Base-by-base conservation (phyloP, 768 basidiomycete species). In the Termitomyces sp. region DNA sequence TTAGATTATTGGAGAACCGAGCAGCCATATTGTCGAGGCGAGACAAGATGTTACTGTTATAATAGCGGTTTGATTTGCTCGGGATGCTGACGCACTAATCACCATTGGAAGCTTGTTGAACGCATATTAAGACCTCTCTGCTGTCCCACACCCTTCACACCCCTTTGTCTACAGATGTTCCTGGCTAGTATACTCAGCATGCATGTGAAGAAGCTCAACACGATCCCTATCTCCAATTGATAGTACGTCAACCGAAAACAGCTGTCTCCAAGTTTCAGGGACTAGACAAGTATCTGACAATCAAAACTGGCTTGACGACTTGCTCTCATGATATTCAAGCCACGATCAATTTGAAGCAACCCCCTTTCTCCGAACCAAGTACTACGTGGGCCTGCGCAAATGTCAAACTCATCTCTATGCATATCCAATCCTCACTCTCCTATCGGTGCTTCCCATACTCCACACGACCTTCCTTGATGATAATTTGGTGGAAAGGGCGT, bases 391-490 rank as follows among this genome's bases (percentile, higher is more conserved):
- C 32, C 32, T 33, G 24, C 18, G 50, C 5, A 40, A 28, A 39
- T 32, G 20, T 42, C n/a, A 12, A 8, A 33, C n/a, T 7, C 55
- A 44, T n/a, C 32, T 44, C 42, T 33, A n/a, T n/a, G 28, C n/a
- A 20, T 32, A 44, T 20, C 3, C 28, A 28, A 13, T 42, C n/a
- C 18, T 55, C 28, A 13, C 40, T 33, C 40, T 55, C 55, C 55
- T 55, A 20, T 55, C n/a, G n/a, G n/a, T 55, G 11, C 40, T 44
- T 44, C 40, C 20, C 18, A 36, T 56, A 42, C 38, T 20, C 24
- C 49, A 39, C 44, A 55, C 54, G 49, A 56, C 55, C 59, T 55
- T 55, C n/a, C 20, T 56, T 28, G 46, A 50, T 50, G 50, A 57
- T 52, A 20, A 35, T 33, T 20, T 20, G 35, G 49, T 51, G 55